Percentiles rank a stretch among this genome's conserved stretches.
These are phyloP conservation scores for Podaxis rugospora DNA, from an alignment of 768 basidiomycete genomes.

Conservation along the genomic window DNA sequence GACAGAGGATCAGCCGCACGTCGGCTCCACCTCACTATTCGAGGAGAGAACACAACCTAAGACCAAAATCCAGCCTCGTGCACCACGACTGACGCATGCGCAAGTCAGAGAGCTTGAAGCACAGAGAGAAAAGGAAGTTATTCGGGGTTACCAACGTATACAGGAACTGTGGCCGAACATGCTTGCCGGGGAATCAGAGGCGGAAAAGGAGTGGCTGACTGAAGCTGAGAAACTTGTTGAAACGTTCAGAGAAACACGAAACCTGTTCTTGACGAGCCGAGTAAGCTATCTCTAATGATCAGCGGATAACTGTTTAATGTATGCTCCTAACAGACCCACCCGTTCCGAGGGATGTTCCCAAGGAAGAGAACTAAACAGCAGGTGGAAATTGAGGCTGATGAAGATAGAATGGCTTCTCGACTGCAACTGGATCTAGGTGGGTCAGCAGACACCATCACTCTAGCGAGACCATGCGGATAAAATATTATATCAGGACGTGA, in stretches of 20 bases:
- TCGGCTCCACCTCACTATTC: constrained; percentile 50
- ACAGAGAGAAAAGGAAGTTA: constrained; percentile 62
- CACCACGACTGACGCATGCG: constrained; percentile 44
- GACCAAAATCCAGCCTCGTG: constrained; percentile 27
- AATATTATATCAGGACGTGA: constrained; percentile 45
- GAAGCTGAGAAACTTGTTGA: constrained; percentile 87
- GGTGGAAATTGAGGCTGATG: constrained; percentile 48
- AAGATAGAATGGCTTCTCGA: constrained; percentile 72
- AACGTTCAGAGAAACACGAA: constrained; percentile 81
- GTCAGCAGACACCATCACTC: constrained; percentile 15
- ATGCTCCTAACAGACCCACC: constrained; percentile 32
- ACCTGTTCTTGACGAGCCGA: constrained; percentile 74
- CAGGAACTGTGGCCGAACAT: constrained; percentile 60
- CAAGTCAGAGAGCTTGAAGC: constrained; percentile 62
- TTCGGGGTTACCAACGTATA: constrained; percentile 53
- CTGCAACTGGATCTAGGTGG: constrained; percentile 70
- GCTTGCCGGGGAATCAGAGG: constrained; percentile 39
- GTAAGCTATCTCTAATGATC: constrained; percentile 37
- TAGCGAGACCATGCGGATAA: background rate
- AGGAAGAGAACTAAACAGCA: constrained; percentile 34
- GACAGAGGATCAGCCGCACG: constrained; percentile 15
- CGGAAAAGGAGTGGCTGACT: constrained; percentile 70
- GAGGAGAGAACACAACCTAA: constrained; percentile 45
- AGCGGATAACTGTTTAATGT: constrained; percentile 5
- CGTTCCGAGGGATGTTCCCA: constrained; percentile 71